Evolutionary conservation across 129 eudicot species (phyloP).

Genomic region (Flaveria sonorensis): DNA sequence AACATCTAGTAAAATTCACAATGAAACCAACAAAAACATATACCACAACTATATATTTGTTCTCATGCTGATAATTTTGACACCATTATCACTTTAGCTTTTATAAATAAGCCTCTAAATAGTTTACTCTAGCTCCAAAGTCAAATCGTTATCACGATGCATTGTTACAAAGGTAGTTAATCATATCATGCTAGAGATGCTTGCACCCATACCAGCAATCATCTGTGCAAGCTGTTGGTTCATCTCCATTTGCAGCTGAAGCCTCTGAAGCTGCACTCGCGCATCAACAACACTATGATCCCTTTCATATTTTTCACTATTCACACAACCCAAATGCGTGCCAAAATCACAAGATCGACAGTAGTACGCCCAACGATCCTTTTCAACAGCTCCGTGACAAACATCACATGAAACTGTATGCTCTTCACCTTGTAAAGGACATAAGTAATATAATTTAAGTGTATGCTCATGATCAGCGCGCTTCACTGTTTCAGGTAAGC

Average conservation of each 20-base stretch:
- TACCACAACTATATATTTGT: too few relatives aligned
- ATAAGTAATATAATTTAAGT: constrained; percentile 46
- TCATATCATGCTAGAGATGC: constrained; percentile 31
- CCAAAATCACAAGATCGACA: constrained; percentile 59
- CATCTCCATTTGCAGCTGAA: constrained; percentile 46
- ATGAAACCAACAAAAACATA: too few relatives aligned
- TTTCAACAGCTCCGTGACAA: constrained; percentile 48
- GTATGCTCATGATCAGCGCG: constrained; percentile 55
- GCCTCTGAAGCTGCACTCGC: constrained; percentile 29
- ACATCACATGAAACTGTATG: constrained; percentile 45
- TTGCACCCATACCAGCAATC: constrained; percentile 39
- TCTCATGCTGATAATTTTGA: too few relatives aligned
- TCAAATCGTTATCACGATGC: too few relatives aligned
- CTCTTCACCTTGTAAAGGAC: constrained; percentile 38
- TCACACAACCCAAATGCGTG: constrained; percentile 64
- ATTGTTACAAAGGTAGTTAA: not conserved
- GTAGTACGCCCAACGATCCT: constrained; percentile 59
- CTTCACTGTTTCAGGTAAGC: constrained; percentile 54
- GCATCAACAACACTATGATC: constrained; percentile 1
- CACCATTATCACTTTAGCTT: too few relatives aligned
- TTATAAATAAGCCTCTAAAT: too few relatives aligned
- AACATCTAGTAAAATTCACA: too few relatives aligned
- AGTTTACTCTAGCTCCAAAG: too few relatives aligned
- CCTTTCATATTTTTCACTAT: constrained; percentile 30
- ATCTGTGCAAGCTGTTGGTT: constrained; percentile 40